Evolutionary conservation across 495 filamentous ascomycete genomes (phyloP).

Genomic region (Bacidia gigantensis): DNA sequence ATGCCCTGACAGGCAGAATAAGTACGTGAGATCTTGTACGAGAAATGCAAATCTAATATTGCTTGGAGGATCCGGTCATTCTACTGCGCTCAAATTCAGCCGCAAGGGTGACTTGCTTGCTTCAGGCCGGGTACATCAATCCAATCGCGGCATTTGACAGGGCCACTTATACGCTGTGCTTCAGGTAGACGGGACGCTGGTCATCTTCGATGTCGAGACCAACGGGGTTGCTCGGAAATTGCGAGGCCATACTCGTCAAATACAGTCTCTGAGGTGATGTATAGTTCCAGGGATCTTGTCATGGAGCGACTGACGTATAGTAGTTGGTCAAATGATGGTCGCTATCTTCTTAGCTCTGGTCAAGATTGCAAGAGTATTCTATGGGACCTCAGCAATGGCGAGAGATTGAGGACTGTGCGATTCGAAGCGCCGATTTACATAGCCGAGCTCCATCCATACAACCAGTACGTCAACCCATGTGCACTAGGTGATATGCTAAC

Average conservation of each 20-base stretch:
- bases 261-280: conserved; percentile 59
- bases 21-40: conserved; percentile 34
- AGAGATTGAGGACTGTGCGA: conserved; percentile 53
- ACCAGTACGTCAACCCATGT: conserved; percentile 48
- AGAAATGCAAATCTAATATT: neutral
- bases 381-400: conserved; percentile 78
- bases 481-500: neutral
- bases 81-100: conserved; percentile 73
- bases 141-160: no score
- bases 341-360: conserved; percentile 86
- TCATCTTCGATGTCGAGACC: conserved; percentile 94
- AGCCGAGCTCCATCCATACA: conserved; percentile 82
- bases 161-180: no score
- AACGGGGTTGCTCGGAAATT: conserved; percentile 90
- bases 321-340: conserved; percentile 84
- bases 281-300: neutral
- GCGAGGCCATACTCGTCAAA: conserved; percentile 76
- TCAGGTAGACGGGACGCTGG: conserved; percentile 75
- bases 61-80: conserved; percentile 43
- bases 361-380: conserved; percentile 92
- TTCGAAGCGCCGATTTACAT: conserved; percentile 91
- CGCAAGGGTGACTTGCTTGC: conserved; percentile 87
- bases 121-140: conserved; percentile 71
- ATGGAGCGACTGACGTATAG: neutral
- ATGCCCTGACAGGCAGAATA: conserved; percentile 70